Evolutionary conservation across 2,329 filamentous ascomycete species (phyloP).

Genomic region (Aspergillus sp.): DNA sequence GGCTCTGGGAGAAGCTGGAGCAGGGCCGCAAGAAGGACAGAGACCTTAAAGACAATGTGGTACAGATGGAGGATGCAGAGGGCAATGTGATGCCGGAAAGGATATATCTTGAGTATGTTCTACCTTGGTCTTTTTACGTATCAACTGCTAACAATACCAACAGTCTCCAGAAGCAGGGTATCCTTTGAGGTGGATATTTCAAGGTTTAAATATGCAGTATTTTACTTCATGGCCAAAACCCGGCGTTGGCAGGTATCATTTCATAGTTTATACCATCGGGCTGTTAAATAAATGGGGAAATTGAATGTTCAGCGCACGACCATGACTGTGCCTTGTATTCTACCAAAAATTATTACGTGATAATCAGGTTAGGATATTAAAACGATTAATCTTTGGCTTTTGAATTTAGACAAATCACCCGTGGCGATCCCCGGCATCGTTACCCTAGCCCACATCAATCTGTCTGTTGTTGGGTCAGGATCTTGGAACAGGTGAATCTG

Average conservation of each 20-base stretch:
- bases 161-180: constrained; percentile 79
- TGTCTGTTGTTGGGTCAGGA: too few species aligned
- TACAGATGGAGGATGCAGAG: constrained; percentile 97
- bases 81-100: constrained; percentile 99
- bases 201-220: not conserved
- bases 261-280: constrained; percentile 18
- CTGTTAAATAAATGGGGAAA: constrained; percentile 16
- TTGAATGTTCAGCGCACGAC: constrained; percentile 10
- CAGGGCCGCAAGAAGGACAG: constrained; percentile 77
- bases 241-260: constrained; percentile 30
- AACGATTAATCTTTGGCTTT: too few species aligned
- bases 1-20: constrained; percentile 91
- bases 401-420: too few species aligned
- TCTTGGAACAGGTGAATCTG: too few species aligned
- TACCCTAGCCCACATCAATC: too few species aligned
- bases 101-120: constrained; percentile 77
- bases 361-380: not conserved
- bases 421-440: too few species aligned
- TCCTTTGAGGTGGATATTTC: constrained; percentile 55
- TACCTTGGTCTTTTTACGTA: not conserved
- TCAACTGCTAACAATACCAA: constrained; percentile 22
- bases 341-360: constrained; percentile 11
- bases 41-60: constrained; percentile 75
- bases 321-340: constrained; percentile 19
- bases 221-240: constrained; percentile 22